Percentiles rank a stretch among this genome's conserved stretches.
phyloP scores from a whole-genome alignment of 306 rosid genomes.

The Canavalia ensiformis region DNA sequence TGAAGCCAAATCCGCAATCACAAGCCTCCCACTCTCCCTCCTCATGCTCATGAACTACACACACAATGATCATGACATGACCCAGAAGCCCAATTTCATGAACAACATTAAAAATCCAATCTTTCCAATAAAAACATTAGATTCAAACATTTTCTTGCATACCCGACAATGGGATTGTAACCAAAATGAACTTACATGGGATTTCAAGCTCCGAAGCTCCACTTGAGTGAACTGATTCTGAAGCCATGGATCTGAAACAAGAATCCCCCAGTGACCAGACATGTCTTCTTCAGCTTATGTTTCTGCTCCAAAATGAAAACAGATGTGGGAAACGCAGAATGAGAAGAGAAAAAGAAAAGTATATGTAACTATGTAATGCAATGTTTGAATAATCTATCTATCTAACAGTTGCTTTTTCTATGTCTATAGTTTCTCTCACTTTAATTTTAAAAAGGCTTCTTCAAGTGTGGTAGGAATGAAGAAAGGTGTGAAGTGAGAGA shows the following conservation, averaged over 20 bases:
- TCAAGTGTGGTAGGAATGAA: slow-evolving; percentile 41
- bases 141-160: not conserved
- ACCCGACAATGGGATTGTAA: not conserved
- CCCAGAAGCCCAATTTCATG: slow-evolving; percentile 36
- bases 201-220: slow-evolving; percentile 88
- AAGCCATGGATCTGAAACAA: slow-evolving; percentile 98
- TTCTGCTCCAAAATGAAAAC: slow-evolving; percentile 12
- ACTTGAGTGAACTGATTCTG: slow-evolving; percentile 98
- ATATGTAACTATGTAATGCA: slow-evolving; percentile 13
- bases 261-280: slow-evolving; percentile 91
- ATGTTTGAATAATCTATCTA: slow-evolving; percentile 3
- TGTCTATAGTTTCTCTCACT: not conserved
- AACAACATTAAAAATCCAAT: slow-evolving; percentile 36
- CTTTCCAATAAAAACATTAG: not conserved
- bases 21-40: slow-evolving; percentile 82
- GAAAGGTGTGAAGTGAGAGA: slow-evolving; percentile 38
- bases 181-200: slow-evolving; percentile 67
- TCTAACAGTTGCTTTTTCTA: slow-evolving; percentile 40
- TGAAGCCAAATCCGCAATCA: slow-evolving; percentile 80
- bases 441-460: slow-evolving; percentile 38
- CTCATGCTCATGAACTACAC: slow-evolving; percentile 85
- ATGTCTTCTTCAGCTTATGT: slow-evolving; percentile 49
- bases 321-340: slow-evolving; percentile 24
- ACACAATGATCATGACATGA: slow-evolving; percentile 29
- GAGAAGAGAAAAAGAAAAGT: slow-evolving; percentile 21